phyloP scores from a whole-genome alignment of 768 basidiomycete species.

The Mrakia hoshinonis region DNA sequence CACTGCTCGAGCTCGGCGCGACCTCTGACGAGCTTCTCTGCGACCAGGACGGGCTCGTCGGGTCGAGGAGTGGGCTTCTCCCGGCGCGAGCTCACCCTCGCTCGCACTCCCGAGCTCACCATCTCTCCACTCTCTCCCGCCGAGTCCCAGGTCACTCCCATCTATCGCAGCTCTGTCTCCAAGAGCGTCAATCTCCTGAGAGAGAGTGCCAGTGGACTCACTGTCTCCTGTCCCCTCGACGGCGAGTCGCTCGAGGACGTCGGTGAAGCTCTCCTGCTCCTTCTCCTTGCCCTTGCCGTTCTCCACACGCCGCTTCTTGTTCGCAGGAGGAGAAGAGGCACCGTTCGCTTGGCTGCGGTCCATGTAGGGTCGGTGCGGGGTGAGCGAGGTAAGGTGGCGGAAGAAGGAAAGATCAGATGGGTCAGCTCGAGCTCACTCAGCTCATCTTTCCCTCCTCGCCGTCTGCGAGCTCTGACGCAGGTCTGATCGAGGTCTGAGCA shows the following conservation, averaged over 20 bases:
- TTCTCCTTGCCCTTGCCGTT: constrained; percentile 14
- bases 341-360: not conserved
- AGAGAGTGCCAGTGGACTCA: constrained; percentile 5
- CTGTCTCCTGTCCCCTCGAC: constrained; percentile 37
- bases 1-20: too few species aligned
- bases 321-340: not conserved
- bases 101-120: not conserved
- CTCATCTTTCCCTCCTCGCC: not conserved
- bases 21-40: too few species aligned
- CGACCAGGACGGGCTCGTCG: too few species aligned
- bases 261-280: constrained; percentile 36
- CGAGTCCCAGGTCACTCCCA: too few species aligned
- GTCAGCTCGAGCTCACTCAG: not conserved
- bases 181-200: too few species aligned
- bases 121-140: not conserved
- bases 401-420: not conserved
- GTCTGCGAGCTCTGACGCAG: not conserved
- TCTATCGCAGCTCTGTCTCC: too few species aligned
- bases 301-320: constrained; percentile 3
- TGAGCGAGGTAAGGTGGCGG: too few species aligned
- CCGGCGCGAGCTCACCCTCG: not conserved
- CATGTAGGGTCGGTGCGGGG: too few species aligned
- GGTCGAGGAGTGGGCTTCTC: constrained; percentile 34
- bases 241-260: constrained; percentile 36
- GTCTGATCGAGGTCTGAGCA: not conserved